A percentile compares a stretch with the other conserved stretches of the same genome.
Evolutionary conservation across 2,329 filamentous ascomycete genomes (phyloP).

Genomic region (Colletotrichum sp.): DNA sequence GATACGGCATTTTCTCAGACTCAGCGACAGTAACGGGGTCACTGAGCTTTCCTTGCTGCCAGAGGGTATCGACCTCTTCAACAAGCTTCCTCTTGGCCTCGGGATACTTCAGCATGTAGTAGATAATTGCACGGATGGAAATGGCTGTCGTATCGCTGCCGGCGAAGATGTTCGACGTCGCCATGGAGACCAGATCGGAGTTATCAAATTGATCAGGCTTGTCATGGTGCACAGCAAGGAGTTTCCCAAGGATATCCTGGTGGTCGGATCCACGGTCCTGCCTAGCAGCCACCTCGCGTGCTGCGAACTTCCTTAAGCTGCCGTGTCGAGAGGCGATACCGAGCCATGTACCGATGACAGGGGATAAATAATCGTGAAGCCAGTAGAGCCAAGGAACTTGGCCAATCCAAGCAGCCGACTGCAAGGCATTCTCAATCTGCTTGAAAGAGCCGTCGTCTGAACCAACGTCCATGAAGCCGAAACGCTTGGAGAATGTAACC

Average conservation of each 20-base stretch:
- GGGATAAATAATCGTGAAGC: background rate
- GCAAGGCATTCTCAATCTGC: background rate
- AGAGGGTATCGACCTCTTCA: background rate
- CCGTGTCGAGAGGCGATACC: background rate
- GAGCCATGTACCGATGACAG: background rate
- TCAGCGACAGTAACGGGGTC: background rate
- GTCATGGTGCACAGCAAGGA: background rate
- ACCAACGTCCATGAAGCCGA: slow-evolving; percentile 4
- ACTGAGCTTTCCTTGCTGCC: background rate
- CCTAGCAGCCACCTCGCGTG: background rate
- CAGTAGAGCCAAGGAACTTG: slow-evolving; percentile 8
- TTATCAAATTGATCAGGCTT: background rate
- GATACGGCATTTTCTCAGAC: slow-evolving; percentile 5
- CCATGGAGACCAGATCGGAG: background rate
- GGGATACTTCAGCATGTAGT: background rate
- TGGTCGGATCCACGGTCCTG: slow-evolving; percentile 1
- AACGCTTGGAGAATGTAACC: slow-evolving; percentile 2
- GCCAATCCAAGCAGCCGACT: slow-evolving; percentile 1
- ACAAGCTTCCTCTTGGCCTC: background rate
- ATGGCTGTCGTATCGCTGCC: slow-evolving; percentile 11
- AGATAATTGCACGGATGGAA: background rate
- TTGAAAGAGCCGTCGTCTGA: slow-evolving; percentile 1
- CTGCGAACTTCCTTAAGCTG: background rate
- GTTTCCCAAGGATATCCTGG: background rate
- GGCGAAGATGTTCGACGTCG: background rate